Evolutionary conservation across 148 eudicot species (phyloP).

Genomic region (Drosera capensis): DNA sequence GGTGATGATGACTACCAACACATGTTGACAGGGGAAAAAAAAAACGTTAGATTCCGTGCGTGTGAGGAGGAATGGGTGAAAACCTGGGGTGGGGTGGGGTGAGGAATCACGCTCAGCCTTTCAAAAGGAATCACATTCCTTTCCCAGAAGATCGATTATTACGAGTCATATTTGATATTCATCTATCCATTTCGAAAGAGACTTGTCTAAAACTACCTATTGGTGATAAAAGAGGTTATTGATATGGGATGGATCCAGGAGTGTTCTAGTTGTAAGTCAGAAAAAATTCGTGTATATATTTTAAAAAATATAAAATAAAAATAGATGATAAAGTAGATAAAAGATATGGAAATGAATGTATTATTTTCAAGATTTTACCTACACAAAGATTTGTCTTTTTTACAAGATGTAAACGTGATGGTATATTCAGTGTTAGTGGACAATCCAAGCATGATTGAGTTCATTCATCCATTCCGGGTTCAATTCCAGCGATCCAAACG

Average conservation of each 20-base stretch:
- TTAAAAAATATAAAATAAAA: conserved; percentile 6
- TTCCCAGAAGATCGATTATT: conserved; percentile 10
- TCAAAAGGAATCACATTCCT: too few relatives aligned
- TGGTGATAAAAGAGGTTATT: conserved; percentile 1
- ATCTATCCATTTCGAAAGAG: conserved; percentile 11
- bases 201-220: conserved; percentile 15
- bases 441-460: too few relatives aligned
- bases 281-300: conserved; percentile 6
- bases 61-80: too few relatives aligned
- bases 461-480: too few relatives aligned
- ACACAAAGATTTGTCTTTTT: conserved; percentile 7
- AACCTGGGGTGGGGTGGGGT: too few relatives aligned
- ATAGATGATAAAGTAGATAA: conserved; percentile 3
- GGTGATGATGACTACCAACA: too few relatives aligned
- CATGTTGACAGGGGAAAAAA: too few relatives aligned
- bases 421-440: too few relatives aligned
- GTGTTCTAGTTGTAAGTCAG: not conserved
- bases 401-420: conserved; percentile 7
- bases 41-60: too few relatives aligned
- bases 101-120: too few relatives aligned
- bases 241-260: conserved; percentile 2
- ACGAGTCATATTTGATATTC: conserved; percentile 14
- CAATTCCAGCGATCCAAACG: too few relatives aligned
- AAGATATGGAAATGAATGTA: conserved; percentile 8
- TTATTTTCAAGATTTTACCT: conserved; percentile 7